Conservation (phyloP, 2,329 filamentous ascomycete genomes). For the Paracamarosporium sp. region DNA sequence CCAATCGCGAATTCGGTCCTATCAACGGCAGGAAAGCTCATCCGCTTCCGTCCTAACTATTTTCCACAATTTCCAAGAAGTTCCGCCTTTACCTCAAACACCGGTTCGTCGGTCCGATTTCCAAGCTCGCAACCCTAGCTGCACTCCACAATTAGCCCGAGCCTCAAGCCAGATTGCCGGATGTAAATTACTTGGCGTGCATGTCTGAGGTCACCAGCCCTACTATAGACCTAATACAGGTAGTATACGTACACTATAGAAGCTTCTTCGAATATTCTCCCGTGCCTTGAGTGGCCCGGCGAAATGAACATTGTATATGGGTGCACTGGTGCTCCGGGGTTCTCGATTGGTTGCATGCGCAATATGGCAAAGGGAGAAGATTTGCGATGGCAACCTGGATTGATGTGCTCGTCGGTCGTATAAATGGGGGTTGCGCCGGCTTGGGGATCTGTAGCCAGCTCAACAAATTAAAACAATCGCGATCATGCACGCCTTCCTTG, state of each 20-base stretch:
- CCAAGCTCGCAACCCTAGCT: slow-evolving; percentile 1
- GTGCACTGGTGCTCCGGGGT: slow-evolving; percentile 20
- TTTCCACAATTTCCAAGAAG: background rate
- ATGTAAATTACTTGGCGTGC: background rate
- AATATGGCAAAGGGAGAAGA: slow-evolving; percentile 14
- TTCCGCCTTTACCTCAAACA: background rate
- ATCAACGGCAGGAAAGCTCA: background rate
- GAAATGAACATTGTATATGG: slow-evolving; percentile 20
- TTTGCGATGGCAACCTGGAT: background rate
- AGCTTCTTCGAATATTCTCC: slow-evolving; percentile 24
- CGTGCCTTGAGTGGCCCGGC: slow-evolving; percentile 22
- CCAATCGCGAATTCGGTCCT: background rate
- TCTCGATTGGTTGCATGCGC: slow-evolving; percentile 8
- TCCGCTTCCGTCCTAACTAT: background rate
- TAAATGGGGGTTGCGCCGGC: slow-evolving; percentile 15
- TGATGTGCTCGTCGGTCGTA: slow-evolving; percentile 8
- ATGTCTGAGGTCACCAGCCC: background rate
- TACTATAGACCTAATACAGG: background rate
- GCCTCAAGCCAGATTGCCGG: slow-evolving; percentile 5
- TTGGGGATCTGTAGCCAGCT: background rate
- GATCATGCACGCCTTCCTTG: slow-evolving; percentile 33
- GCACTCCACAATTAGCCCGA: slow-evolving; percentile 1
- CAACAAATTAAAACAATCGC: background rate
- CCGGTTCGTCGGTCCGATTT: background rate
- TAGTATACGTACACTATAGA: slow-evolving; percentile 24